Evolutionary conservation across 2,329 filamentous ascomycete species (phyloP).

Genomic region (Microascus cirrosus): DNA sequence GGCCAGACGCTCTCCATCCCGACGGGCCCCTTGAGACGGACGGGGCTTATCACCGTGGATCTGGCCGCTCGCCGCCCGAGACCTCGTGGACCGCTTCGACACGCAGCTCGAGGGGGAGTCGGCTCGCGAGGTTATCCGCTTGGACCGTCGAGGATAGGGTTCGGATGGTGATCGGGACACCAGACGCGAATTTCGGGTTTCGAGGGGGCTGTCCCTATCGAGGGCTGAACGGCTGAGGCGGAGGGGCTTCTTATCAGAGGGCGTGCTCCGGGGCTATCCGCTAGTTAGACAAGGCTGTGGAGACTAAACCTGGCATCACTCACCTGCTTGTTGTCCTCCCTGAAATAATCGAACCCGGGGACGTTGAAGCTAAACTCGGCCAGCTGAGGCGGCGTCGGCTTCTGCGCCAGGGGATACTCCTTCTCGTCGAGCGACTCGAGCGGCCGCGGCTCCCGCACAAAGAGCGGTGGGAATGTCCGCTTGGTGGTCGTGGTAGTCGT

Average conservation of each 20-base stretch:
- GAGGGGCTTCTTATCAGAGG: not conserved
- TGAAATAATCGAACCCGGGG: slow-evolving; percentile 30
- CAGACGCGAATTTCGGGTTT: slow-evolving; percentile 12
- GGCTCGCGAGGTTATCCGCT: slow-evolving; percentile 14
- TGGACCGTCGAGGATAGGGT: slow-evolving; percentile 17
- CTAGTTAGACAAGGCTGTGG: not conserved
- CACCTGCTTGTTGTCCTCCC: slow-evolving; percentile 30
- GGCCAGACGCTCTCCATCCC: slow-evolving; percentile 4
- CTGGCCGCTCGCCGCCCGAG: not conserved
- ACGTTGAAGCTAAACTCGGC: slow-evolving; percentile 64
- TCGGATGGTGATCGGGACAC: slow-evolving; percentile 22
- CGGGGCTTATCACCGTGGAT: slow-evolving; percentile 19
- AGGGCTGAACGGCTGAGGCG: not conserved
- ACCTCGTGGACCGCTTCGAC: slow-evolving; percentile 1
- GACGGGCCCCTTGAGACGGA: slow-evolving; percentile 16
- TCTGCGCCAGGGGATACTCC: slow-evolving; percentile 77
- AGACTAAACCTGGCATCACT: not conserved
- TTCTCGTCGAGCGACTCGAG: slow-evolving; percentile 70
- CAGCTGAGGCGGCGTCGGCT: slow-evolving; percentile 71
- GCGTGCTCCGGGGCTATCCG: slow-evolving; percentile 1
- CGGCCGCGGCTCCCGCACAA: slow-evolving; percentile 61
- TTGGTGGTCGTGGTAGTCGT: slow-evolving; percentile 91
- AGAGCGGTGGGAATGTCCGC: slow-evolving; percentile 71
- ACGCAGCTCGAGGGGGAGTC: slow-evolving; percentile 14
- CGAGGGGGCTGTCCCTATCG: not conserved